Base-by-base conservation (phyloP, 2,329 filamentous ascomycete species). In the Calycina herbarum region DNA sequence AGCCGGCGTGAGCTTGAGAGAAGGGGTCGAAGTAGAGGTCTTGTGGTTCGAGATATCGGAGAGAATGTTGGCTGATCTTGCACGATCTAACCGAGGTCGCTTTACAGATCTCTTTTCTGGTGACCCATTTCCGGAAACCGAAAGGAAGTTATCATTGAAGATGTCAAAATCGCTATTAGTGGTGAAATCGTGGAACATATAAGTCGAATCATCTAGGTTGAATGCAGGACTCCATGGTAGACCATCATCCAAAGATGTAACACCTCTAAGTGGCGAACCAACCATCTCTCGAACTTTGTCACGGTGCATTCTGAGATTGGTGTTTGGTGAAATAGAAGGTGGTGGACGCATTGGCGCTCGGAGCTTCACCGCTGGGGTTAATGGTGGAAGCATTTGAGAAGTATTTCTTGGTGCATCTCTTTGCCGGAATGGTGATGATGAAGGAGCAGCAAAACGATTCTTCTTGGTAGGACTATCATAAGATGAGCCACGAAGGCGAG, bases 311-410 rank as follows among this genome's bases (percentile, higher is more conserved):
- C 90, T 89, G 24, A 98, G 84, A 74, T 96, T 97, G 10, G 94
- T 97, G 75, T 95, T 96, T 1, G 95, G 94, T 15, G 94, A 98
- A 20, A 92, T 89, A 0, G 94, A 97, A 63, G 91, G 83, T 31
- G 85, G 85, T 13, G 81, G 79, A 69, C 79, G 81, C 7, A 80
- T 78, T 1, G 85, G 84, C 27, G 84, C 81, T 80, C 91, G 93
- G 76, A 96, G 89, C 77, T 95, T 93, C 72, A 94, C 86, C 24
- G 90, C 86, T 4, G 94, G 94, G 0, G 94, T 97, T 57, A 96
- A 81, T 2, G 94, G 94, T 29, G 89, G 89, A 4, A 89, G 83
- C 80, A 89, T 86, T 72, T 89, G 86, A 51, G 81, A 82, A 38
- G 79, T 73, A 60, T 87, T 85, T 69, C 82, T 79, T 75, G 62